Base-by-base conservation (phyloP, 2,329 filamentous ascomycete species). In the Dryadomyces quercus-mongolicae region DNA sequence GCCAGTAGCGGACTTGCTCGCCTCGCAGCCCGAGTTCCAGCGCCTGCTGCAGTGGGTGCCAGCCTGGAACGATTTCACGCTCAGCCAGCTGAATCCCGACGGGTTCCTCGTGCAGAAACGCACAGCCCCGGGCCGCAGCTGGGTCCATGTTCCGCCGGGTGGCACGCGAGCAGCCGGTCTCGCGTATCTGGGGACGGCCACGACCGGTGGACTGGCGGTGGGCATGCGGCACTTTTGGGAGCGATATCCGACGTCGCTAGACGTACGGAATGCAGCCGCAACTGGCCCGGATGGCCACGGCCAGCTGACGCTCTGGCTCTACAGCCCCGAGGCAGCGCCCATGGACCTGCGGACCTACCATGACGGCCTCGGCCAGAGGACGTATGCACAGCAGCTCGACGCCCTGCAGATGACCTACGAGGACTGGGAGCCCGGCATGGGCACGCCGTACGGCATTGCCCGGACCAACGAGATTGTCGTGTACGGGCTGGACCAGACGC, bases 341-440 rank as follows among this genome's bases (percentile, higher is more conserved):
- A 66, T 83, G 51, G 80, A 83, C 42, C 64, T 81, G 4, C 68
- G 77, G 0, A 74, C 77, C 0, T 83, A 76, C 55, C 80, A 83
- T 49, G 78, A 83, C 56, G 76, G 77, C 0, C 63, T 83, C 7
- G 77, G 77, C 0, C 62, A 77, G 59, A 71, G 80, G 46, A 76
- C 71, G 0, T 84, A 81, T 55, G 69, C 67, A 0, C 71, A 82
- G 18, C 74, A 84, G 62, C 66, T 82, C 0, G 79, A 82, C 55
- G 81, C 78, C 1, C 70, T 83, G 0, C 72, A 81, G 25, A 77
- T 84, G 21, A 84, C 81, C 0, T 84, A 84, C 55, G 81, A 84
- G 56, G 80, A 84, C 57, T 84, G 72, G 56, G 78, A 84, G 56
- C 65, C 64, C 0, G 74, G 72, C 0, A 80, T 78, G 45, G 70